Percentiles rank a stretch among this genome's conserved stretches.
Conservation (phyloP, 805 yeast species). For the Candida qinlingensis region DNA sequence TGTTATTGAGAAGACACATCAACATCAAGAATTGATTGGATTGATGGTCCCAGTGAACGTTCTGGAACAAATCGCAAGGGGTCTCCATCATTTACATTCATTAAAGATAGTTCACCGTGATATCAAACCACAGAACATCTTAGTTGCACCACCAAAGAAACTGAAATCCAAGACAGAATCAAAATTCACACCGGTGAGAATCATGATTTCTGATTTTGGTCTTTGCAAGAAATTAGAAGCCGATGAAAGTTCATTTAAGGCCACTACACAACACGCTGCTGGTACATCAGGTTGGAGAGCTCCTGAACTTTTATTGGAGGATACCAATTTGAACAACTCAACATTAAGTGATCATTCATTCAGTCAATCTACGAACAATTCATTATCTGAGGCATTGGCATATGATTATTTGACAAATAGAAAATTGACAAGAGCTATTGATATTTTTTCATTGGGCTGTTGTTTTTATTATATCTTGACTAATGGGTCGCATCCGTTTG, state of each 20-base stretch:
- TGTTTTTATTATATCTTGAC: slow-evolving; percentile 83
- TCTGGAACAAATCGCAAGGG: slow-evolving; percentile 73
- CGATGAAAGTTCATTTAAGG: slow-evolving; percentile 90
- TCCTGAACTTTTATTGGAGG: slow-evolving; percentile 68
- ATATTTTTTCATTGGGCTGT: slow-evolving; percentile 92
- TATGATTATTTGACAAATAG: slow-evolving; percentile 41
- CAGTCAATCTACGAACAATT: slow-evolving; percentile 12
- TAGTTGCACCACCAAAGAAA: slow-evolving; percentile 68
- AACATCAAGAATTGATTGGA: slow-evolving; percentile 33
- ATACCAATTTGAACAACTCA: slow-evolving; percentile 15
- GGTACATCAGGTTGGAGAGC: slow-evolving; percentile 99
- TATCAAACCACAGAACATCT: slow-evolving; percentile 88
- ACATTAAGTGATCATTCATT: slow-evolving; percentile 21
- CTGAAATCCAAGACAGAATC: slow-evolving; percentile 22
- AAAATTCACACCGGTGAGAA: slow-evolving; percentile 45
- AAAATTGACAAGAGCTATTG: slow-evolving; percentile 82
- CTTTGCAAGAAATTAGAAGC: slow-evolving; percentile 86
- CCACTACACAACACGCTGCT: slow-evolving; percentile 88
- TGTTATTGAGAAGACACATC: slow-evolving; percentile 51
- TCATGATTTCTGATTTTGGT: slow-evolving; percentile 93
- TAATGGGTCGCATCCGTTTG: slow-evolving; percentile 89
- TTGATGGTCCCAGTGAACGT: slow-evolving; percentile 47
- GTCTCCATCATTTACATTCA: slow-evolving; percentile 81
- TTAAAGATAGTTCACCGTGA: slow-evolving; percentile 92
- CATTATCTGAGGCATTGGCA: slow-evolving; percentile 29